phyloP scores from a whole-genome alignment of 345 rosid genomes.

The Hibiscus tridactylites region DNA sequence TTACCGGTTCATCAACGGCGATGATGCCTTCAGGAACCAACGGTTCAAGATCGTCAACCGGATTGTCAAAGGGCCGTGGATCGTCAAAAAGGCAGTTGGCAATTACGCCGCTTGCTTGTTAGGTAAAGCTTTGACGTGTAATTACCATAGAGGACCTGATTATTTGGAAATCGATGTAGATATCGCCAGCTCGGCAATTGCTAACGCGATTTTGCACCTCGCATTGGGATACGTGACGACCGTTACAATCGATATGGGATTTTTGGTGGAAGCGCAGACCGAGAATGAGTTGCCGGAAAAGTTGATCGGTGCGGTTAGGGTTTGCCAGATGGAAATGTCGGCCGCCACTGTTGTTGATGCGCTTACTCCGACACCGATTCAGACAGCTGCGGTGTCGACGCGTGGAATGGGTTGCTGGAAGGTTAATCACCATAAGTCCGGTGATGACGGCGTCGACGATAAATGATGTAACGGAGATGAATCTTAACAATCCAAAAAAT shows the following conservation, averaged over 20 bases:
- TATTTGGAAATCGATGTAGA: slow-evolving; percentile 89
- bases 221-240: slow-evolving; percentile 73
- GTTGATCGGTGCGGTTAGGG: slow-evolving; percentile 74
- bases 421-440: slow-evolving; percentile 52
- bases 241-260: slow-evolving; percentile 87
- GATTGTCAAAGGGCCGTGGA: slow-evolving; percentile 93
- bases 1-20: slow-evolving; percentile 62
- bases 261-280: slow-evolving; percentile 67
- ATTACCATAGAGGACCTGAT: slow-evolving; percentile 68
- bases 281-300: slow-evolving; percentile 85
- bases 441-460: slow-evolving; percentile 20
- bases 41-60: slow-evolving; percentile 89
- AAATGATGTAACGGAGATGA: background rate
- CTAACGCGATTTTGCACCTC: slow-evolving; percentile 59
- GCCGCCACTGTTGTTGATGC: slow-evolving; percentile 52
- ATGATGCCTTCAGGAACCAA: slow-evolving; percentile 68
- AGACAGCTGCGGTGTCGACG: background rate
- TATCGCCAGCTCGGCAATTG: slow-evolving; percentile 71
- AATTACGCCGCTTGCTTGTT: slow-evolving; percentile 68
- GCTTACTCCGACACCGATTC: background rate
- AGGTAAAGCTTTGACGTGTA: slow-evolving; percentile 70
- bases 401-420: slow-evolving; percentile 49
- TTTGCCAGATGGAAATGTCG: slow-evolving; percentile 88
- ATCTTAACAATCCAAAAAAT: no score
- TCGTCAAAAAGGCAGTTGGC: slow-evolving; percentile 72